Evolutionary conservation across 441 rosid species (phyloP).

Genomic region (Croton laevigatus): DNA sequence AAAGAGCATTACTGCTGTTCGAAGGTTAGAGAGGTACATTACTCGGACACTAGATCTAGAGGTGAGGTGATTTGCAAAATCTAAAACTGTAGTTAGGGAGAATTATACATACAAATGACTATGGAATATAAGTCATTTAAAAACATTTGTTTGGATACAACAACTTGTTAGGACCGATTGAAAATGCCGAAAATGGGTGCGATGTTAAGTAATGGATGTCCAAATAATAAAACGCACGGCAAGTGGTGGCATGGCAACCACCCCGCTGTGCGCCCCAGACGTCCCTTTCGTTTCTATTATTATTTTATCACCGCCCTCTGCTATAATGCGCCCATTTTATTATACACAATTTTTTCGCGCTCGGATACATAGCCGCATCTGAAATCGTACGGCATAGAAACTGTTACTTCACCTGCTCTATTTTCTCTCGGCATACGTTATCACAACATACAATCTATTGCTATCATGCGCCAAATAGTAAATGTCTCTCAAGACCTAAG

Average conservation of each 20-base stretch:
- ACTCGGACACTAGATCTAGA: too few relatives aligned
- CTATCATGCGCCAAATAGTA: conserved; percentile 29
- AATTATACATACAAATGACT: too few relatives aligned
- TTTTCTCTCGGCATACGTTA: neutral
- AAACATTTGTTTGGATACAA: too few relatives aligned
- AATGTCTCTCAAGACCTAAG: conserved; percentile 25
- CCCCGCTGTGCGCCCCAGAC: neutral
- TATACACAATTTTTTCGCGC: neutral
- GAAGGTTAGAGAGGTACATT: too few relatives aligned
- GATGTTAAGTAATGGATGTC: neutral
- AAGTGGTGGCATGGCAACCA: neutral
- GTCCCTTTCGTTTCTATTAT: conserved; percentile 9
- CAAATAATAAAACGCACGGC: neutral
- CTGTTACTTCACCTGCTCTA: conserved; percentile 15
- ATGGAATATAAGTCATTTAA: too few relatives aligned
- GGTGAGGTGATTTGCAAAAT: too few relatives aligned
- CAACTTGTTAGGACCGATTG: neutral
- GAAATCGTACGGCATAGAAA: conserved; percentile 21
- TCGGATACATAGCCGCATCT: neutral
- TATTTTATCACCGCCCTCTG: neutral
- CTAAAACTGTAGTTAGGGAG: too few relatives aligned
- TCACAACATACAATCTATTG: neutral
- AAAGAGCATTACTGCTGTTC: too few relatives aligned
- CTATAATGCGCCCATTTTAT: conserved; percentile 19
- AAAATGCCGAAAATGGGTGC: neutral